Evolutionary conservation across 2,329 filamentous ascomycete genomes (phyloP), one percentile per base, ranked within the genome.

Genomic region (Ophiostoma perfectum): DNA sequence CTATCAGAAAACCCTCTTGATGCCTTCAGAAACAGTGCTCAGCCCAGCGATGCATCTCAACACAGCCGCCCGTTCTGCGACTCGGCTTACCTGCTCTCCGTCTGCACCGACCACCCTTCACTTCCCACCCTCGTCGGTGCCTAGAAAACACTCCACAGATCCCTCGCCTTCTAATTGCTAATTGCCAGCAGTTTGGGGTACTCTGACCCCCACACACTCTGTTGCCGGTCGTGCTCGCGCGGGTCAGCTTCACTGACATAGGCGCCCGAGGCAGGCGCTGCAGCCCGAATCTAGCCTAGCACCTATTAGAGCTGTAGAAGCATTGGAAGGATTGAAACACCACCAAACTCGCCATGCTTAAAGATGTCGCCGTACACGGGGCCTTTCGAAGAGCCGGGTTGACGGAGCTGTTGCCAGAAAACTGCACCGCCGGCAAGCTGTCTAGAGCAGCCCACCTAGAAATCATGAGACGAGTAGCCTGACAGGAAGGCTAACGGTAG

Each of bases 61-160:
- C 47, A 49, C 47, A 49, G 47, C 47, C 47, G 14, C 47, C 47
- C 47, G 18, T 49, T 49, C 14, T 49, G 47, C 6, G 47, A 49
- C 47, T n/a, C 47, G 16, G 47, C 47, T n/a, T n/a, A 49, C 47
- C 47, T 49, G 47, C 14, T 7, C 18, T 49, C 47, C 0, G 47
- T 49, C 47, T 49, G 47, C 47, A 49, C 47, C 47, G 47, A 49
- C 47, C 47, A 49, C 47, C 47, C 47, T 12, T 55, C 49, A 55
- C 49, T 55, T 8, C 49, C 49, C n/a, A 55, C 49, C 18, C n/a
- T 55, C 49, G 9, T 55, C n/a, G 49, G 49, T n/a, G 18, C 49
- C 47, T n/a, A 11, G 2, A 55, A 55, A n/a, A 55, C 8, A 6
- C 49, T 18, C 49, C 49, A 55, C 9, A 16, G 49, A 27, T 55